Percentiles rank a stretch among this genome's conserved stretches.
phyloP scores from a whole-genome alignment of 768 basidiomycete species.

The Zangia roseola region DNA sequence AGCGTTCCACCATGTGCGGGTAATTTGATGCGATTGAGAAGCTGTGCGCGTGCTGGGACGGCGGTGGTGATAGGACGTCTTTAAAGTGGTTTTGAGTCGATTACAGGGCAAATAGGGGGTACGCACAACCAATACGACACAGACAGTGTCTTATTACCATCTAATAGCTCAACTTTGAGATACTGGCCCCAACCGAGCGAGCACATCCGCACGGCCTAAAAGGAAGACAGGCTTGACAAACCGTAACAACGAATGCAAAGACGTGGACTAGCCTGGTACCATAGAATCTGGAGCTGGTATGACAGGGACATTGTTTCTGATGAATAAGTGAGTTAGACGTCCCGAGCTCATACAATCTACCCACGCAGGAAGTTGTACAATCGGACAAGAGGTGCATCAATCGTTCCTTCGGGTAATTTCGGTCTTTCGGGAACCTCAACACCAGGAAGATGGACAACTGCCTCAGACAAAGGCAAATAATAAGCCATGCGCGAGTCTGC shows the following conservation, averaged over 20 bases:
- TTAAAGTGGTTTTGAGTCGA: slow-evolving; percentile 4
- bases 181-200: slow-evolving; percentile 86
- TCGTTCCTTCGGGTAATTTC: slow-evolving; percentile 55
- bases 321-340: background rate
- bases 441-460: slow-evolving; percentile 40
- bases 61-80: slow-evolving; percentile 41
- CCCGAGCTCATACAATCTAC: slow-evolving; percentile 26
- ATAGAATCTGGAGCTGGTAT: slow-evolving; percentile 89
- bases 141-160: slow-evolving; percentile 63
- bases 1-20: slow-evolving; percentile 71
- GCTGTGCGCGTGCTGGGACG: slow-evolving; percentile 30
- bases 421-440: slow-evolving; percentile 42
- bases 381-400: slow-evolving; percentile 83
- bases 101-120: slow-evolving; percentile 7
- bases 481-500: slow-evolving; percentile 66
- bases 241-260: background rate
- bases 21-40: slow-evolving; percentile 38
- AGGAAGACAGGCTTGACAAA: background rate
- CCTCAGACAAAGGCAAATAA: slow-evolving; percentile 52
- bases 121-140: slow-evolving; percentile 88
- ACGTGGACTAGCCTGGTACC: slow-evolving; percentile 56
- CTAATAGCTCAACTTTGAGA: slow-evolving; percentile 66
- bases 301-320: slow-evolving; percentile 89
- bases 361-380: slow-evolving; percentile 87
- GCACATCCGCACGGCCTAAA: slow-evolving; percentile 68